phyloP scores from a whole-genome alignment of 495 filamentous ascomycete genomes.

The Podospora conica region DNA sequence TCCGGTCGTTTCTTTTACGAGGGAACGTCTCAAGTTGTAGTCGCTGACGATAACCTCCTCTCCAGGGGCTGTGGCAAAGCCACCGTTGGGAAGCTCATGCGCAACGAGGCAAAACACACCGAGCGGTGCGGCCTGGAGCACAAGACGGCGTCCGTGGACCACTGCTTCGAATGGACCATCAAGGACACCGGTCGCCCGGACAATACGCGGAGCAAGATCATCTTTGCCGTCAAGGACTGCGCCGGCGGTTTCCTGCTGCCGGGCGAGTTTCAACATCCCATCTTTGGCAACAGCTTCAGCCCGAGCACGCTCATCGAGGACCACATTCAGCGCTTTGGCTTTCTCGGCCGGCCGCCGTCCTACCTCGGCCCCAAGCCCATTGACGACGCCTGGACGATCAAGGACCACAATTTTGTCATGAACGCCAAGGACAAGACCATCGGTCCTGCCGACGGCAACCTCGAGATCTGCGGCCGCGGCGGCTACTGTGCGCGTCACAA shows the following conservation, averaged over 20 bases:
- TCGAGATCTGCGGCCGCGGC: constrained; percentile 14
- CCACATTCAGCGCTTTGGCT: constrained; percentile 10
- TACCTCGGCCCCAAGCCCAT: neutral
- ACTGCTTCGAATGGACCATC: constrained; percentile 15
- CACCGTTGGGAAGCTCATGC: neutral
- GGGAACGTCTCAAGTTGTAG: neutral
- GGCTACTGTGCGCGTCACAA: constrained; percentile 15
- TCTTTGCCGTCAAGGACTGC: constrained; percentile 14
- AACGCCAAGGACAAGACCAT: neutral
- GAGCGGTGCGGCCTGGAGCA: neutral
- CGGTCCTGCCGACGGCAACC: constrained; percentile 8
- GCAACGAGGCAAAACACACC: neutral
- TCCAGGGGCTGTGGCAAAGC: constrained; percentile 8
- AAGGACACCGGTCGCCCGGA: neutral
- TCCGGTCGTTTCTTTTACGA: neutral
- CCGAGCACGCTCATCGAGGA: neutral
- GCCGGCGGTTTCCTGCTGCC: constrained; percentile 13
- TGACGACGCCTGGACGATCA: constrained; percentile 1
- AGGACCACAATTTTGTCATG: neutral
- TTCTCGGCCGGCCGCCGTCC: neutral
- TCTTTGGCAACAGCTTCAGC: constrained; percentile 8
- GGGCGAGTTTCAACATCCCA: constrained; percentile 15
- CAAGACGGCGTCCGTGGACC: neutral
- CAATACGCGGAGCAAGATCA: neutral
- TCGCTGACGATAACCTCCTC: neutral